Base-by-base conservation (phyloP, 1,139 yeast genomes). In the Kodamaea derodonti region DNA sequence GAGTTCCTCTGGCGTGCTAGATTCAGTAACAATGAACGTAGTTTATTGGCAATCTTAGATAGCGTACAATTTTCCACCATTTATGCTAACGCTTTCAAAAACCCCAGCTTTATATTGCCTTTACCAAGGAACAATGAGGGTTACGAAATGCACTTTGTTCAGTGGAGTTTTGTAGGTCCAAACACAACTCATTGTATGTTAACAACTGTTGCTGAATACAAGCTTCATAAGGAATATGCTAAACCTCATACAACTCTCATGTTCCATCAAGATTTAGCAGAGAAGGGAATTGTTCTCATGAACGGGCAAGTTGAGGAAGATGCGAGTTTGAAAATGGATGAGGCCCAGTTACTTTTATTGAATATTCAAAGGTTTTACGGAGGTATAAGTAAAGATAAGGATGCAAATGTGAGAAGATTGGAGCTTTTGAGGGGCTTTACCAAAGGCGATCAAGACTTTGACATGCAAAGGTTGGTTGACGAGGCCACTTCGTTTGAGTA, bases 201-300 rank as follows among this genome's bases (percentile, higher is more conserved):
- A 49, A 94, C 98, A 2, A 80, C 97, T 0, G 72, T 94, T 42
- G 94, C 95, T 1, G 98, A 94, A 59, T 94, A 79, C 61, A 90
- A 92, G 58, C 72, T 88, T 26, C 97, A 92, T 54, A 79, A 78
- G 42, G 97, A 90, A 52, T 94, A 72, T 59, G 95, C 98, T 10
- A 81, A 86, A 51, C 98, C 98, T 1, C 98, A 94, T 56, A 88
- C 97, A 1, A 85, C 95, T 0, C 65, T 92, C 43, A 78, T 80
- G 58, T 84, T 92, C 70, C 97, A 92, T 62, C 78, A 81, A 35
- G 97, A 94, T 37, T 62, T 92, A 35, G 66, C 71, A 4, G 68
- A 72, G 1, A 82, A 84, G 46, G 79, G 71, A 1, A 41, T 86
- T 3, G 90, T 86, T 0, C 67, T 94, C 46, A 86, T 90, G 95